Conservation (phyloP, 768 basidiomycete species). For the Ramaria rubella region DNA sequence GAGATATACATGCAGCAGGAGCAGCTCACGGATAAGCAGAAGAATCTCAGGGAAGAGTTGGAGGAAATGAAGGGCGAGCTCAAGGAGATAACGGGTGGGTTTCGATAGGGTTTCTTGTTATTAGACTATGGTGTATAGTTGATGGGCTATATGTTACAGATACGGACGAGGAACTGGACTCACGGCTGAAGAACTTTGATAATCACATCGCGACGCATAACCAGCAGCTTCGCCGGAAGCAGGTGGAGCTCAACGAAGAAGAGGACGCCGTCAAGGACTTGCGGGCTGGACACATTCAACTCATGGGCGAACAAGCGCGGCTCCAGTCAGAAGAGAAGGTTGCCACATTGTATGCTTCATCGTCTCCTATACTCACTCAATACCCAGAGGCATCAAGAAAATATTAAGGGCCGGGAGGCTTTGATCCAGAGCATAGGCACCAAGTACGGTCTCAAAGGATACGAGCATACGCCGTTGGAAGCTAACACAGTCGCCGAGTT, state of each 20-base stretch:
- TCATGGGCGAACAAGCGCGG: conserved; percentile 58
- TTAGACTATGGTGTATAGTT: background rate
- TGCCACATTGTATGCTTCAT: conserved; percentile 7
- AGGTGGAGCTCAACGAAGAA: conserved; percentile 43
- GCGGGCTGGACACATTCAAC: conserved; percentile 47
- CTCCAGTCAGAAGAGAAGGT: conserved; percentile 73
- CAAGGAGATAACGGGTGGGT: conserved; percentile 58
- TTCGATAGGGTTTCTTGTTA: background rate
- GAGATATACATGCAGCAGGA: conserved; percentile 74
- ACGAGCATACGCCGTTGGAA: conserved; percentile 61
- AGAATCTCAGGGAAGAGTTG: conserved; percentile 55
- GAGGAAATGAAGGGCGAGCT: conserved; percentile 56
- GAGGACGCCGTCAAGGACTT: conserved; percentile 20
- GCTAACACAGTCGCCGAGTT: conserved; percentile 71
- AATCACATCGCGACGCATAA: conserved; percentile 11
- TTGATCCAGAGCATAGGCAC: conserved; percentile 64
- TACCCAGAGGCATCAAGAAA: conserved; percentile 62
- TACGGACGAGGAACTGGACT: conserved; percentile 60
- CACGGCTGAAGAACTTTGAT: conserved; percentile 28
- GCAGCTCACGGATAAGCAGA: conserved; percentile 52
- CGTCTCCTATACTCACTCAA: background rate
- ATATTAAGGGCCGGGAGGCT: conserved; percentile 63
- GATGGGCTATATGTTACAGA: conserved; percentile 38
- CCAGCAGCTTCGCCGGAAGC: conserved; percentile 26
- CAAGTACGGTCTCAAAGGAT: conserved; percentile 68